Conservation (phyloP, 495 filamentous ascomycete species). For the Tuber umbilicatum region DNA sequence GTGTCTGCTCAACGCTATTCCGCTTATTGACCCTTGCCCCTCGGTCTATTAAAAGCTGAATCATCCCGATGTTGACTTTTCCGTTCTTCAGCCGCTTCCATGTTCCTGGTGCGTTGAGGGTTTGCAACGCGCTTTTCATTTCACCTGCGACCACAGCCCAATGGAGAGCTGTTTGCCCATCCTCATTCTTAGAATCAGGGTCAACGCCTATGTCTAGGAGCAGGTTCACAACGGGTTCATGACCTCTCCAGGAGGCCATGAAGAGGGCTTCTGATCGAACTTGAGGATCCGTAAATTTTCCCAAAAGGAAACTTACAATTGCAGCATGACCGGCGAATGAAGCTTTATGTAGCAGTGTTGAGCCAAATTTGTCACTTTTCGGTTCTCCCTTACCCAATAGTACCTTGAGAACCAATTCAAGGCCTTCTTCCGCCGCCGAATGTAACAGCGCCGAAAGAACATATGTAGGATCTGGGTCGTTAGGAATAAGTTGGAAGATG, state of each 20-base stretch:
- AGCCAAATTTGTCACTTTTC: background rate
- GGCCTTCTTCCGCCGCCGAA: background rate
- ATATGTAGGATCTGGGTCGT: constrained; percentile 1
- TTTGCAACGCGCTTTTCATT: constrained; percentile 2
- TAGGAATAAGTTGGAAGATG: background rate
- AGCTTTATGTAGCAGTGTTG: background rate
- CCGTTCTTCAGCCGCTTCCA: background rate
- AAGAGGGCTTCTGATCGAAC: background rate
- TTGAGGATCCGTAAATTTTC: background rate
- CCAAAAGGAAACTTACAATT: background rate
- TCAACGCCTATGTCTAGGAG: constrained; percentile 1
- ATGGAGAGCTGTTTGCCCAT: background rate
- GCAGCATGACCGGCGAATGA: background rate
- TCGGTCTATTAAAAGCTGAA: background rate
- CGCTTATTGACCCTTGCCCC: background rate
- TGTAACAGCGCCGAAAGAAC: background rate
- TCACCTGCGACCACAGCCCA: background rate
- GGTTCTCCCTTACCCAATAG: background rate
- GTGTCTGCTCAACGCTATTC: constrained; percentile 1
- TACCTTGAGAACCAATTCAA: background rate
- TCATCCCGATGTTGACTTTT: background rate
- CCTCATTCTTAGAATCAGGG: background rate
- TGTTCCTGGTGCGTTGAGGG: background rate
- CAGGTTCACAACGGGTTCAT: background rate
- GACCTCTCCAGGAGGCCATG: background rate